These are phyloP conservation scores for Fusarium sublunatum DNA, from an alignment of 2,329 filamentous ascomycete genomes.

Conservation along the genomic window DNA sequence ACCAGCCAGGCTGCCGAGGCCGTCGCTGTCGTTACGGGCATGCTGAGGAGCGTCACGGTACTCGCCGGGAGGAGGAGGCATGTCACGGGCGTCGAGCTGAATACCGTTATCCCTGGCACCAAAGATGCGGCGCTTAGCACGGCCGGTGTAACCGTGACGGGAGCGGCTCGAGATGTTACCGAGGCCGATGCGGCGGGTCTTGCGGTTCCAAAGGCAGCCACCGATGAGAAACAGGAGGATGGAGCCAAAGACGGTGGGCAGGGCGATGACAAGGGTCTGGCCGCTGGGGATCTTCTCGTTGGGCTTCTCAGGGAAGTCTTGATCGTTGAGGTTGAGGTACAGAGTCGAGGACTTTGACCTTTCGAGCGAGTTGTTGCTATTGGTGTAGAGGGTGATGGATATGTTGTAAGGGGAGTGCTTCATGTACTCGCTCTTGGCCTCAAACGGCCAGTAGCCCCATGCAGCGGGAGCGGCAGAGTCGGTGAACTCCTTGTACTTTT, in stretches of 20 bases:
- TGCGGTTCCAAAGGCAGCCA: slow-evolving; percentile 67
- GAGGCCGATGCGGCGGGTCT: slow-evolving; percentile 61
- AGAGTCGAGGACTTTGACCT: slow-evolving; percentile 57
- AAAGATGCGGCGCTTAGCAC: slow-evolving; percentile 53
- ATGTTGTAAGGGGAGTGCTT: slow-evolving; percentile 57
- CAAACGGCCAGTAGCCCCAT: slow-evolving; percentile 62
- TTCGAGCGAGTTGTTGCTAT: slow-evolving; percentile 49
- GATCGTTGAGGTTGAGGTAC: slow-evolving; percentile 52
- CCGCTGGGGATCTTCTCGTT: slow-evolving; percentile 50
- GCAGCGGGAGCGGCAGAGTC: slow-evolving; percentile 50
- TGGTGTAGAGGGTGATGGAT: slow-evolving; percentile 58
- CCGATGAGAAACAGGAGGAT: slow-evolving; percentile 63
- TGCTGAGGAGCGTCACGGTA: slow-evolving; percentile 53
- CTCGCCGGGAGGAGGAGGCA: slow-evolving; percentile 37
- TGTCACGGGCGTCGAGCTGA: slow-evolving; percentile 54
- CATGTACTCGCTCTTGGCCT: slow-evolving; percentile 54
- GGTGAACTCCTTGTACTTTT: slow-evolving; percentile 51
- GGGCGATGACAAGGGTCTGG: slow-evolving; percentile 62
- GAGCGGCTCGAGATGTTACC: slow-evolving; percentile 64
- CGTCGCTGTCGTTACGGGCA: slow-evolving; percentile 58
- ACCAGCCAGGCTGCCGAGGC: slow-evolving; percentile 61
- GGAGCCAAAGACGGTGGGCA: slow-evolving; percentile 63
- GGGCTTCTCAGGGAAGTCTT: slow-evolving; percentile 52
- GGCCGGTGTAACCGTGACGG: slow-evolving; percentile 58
- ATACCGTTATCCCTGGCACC: slow-evolving; percentile 55